phyloP scores from a whole-genome alignment of 2,329 filamentous ascomycete species.

The Cryphonectria radicalis region DNA sequence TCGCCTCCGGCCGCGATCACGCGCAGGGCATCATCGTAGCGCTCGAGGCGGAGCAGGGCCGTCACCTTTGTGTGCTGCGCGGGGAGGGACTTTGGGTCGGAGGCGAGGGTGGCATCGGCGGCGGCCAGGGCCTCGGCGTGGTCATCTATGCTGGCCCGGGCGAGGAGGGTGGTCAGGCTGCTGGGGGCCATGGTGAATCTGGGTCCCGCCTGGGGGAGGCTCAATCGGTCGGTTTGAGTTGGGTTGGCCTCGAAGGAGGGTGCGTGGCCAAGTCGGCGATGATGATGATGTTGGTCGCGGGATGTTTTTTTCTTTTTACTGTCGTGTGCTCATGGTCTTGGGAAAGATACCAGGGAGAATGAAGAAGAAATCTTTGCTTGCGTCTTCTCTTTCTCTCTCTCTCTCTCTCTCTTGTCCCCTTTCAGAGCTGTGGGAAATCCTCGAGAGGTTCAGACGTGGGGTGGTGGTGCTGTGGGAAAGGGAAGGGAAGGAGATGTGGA shows the following conservation, averaged over 20 bases:
- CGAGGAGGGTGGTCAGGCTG: conserved; percentile 58
- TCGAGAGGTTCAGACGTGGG: background rate
- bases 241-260: background rate
- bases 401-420: background rate
- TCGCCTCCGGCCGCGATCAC: conserved; percentile 67
- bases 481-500: background rate
- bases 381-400: background rate
- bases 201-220: background rate
- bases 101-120: conserved; percentile 64
- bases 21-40: conserved; percentile 76
- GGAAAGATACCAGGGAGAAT: background rate
- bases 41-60: conserved; percentile 80
- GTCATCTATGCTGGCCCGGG: conserved; percentile 64
- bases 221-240: background rate
- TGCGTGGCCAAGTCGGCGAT: background rate
- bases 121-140: conserved; percentile 73
- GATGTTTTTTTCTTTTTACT: background rate
- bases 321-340: conserved; percentile 15
- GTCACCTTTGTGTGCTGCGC: conserved; percentile 73
- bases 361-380: background rate
- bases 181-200: conserved; percentile 38
- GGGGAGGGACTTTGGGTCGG: conserved; percentile 55
- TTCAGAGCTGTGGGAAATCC: background rate
- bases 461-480: background rate
- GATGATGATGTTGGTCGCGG: conserved; percentile 1